Evolutionary conservation across 202 grass and related monocot species (phyloP).

Genomic region (Setaria viridis): DNA sequence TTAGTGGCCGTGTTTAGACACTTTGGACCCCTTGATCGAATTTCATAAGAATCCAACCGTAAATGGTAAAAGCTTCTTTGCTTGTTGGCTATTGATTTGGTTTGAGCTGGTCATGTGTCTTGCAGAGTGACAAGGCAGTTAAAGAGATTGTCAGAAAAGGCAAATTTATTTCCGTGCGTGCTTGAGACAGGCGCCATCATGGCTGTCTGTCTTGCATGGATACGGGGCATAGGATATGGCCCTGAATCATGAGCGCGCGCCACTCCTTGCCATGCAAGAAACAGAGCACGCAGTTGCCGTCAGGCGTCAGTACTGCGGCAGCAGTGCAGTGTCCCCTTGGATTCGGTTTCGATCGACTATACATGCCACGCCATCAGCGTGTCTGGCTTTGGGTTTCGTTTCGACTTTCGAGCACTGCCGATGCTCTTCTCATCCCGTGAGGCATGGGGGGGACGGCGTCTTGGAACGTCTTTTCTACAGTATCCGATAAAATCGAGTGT

Average conservation of each 20-base stretch:
- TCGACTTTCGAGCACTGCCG: no score
- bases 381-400: neutral
- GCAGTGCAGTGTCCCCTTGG: neutral
- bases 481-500: no score
- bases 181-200: neutral
- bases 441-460: no score
- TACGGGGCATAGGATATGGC: neutral
- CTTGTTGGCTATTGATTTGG: no score
- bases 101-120: neutral
- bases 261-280: slow-evolving; percentile 12
- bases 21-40: neutral
- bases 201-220: slow-evolving; percentile 4
- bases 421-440: no score
- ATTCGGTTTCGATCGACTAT: slow-evolving; percentile 22
- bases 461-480: no score
- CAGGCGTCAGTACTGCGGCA: neutral
- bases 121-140: neutral
- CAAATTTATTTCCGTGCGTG: neutral
- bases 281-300: neutral
- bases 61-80: neutral
- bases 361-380: neutral
- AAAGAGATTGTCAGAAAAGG: neutral
- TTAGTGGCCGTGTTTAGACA: neutral
- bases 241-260: neutral
- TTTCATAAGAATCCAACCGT: neutral